Percentiles rank a stretch among this genome's conserved stretches.
These are phyloP conservation scores for Heliosperma pusillum DNA, from an alignment of 148 eudicot species.

Conservation along the genomic window DNA sequence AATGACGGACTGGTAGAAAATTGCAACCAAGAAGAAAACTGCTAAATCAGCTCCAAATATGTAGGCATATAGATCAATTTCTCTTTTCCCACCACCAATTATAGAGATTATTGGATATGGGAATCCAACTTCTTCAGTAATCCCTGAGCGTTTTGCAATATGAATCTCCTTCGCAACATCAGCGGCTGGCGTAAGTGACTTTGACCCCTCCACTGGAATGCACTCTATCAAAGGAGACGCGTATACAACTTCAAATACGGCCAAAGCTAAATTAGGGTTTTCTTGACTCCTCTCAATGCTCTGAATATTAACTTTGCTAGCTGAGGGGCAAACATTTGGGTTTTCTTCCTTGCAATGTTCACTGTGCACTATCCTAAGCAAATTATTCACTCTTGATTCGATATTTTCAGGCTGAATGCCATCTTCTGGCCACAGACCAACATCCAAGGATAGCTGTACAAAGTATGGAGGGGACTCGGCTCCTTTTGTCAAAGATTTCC, in stretches of 20 bases:
- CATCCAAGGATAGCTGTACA: conserved; percentile 90
- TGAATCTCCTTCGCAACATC: conserved; percentile 93
- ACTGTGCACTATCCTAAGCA: conserved; percentile 67
- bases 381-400: conserved; percentile 73
- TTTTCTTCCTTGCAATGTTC: conserved; percentile 62
- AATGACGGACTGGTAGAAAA: conserved; percentile 85
- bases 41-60: conserved; percentile 91
- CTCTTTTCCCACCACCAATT: conserved; percentile 97
- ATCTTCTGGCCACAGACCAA: conserved; percentile 86
- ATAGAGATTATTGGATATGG: conserved; percentile 80
- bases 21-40: conserved; percentile 91
- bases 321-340: conserved; percentile 50
- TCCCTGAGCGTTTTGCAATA: conserved; percentile 53
- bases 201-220: conserved; percentile 46
- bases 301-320: conserved; percentile 83
- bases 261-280: conserved; percentile 67
- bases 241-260: conserved; percentile 92
- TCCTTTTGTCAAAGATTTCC: conserved; percentile 85
- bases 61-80: conserved; percentile 92
- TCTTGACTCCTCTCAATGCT: conserved; percentile 88
- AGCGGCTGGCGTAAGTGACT: conserved; percentile 91
- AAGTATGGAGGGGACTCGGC: conserved; percentile 98
- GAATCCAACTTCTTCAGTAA: conserved; percentile 64
- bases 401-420: conserved; percentile 96
- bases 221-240: conserved; percentile 67